Percentiles rank a stretch among this genome's conserved stretches.
Conservation (phyloP, 179 eudicot species). For the Spergularia azorica region DNA sequence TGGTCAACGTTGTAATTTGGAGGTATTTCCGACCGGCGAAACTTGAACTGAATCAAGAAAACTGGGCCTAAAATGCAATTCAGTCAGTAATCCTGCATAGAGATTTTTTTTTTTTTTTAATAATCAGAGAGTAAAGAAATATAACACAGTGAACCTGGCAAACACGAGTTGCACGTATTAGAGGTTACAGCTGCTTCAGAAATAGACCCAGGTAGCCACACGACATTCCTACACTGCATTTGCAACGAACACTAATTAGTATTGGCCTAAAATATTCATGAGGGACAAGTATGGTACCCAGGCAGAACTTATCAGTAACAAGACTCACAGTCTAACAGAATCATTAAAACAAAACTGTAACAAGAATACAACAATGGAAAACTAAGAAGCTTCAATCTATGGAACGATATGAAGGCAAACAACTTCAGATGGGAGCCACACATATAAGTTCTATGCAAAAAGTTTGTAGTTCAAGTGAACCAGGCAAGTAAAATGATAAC, state of each 20-base stretch:
- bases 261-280: neutral
- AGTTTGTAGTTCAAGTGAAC: neutral
- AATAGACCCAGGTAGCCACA: conserved; percentile 96
- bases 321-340: neutral
- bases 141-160: conserved; percentile 58
- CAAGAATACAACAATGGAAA: neutral
- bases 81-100: conserved; percentile 8
- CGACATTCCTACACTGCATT: conserved; percentile 81
- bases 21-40: conserved; percentile 86
- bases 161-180: conserved; percentile 65
- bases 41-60: conserved; percentile 83
- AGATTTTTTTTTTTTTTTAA: neutral
- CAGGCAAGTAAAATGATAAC: neutral
- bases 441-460: neutral
- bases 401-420: neutral
- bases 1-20: conserved; percentile 69
- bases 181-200: conserved; percentile 80
- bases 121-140: neutral
- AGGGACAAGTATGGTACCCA: neutral
- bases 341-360: too few species aligned
- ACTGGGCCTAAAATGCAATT: conserved; percentile 65
- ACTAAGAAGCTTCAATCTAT: neutral
- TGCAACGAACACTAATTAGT: conserved; percentile 16
- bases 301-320: neutral
- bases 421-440: neutral